Percentiles rank a stretch among this genome's conserved stretches.
Evolutionary conservation across 768 basidiomycete genomes (phyloP).

Genomic region (Sporobolomyces roseus): DNA sequence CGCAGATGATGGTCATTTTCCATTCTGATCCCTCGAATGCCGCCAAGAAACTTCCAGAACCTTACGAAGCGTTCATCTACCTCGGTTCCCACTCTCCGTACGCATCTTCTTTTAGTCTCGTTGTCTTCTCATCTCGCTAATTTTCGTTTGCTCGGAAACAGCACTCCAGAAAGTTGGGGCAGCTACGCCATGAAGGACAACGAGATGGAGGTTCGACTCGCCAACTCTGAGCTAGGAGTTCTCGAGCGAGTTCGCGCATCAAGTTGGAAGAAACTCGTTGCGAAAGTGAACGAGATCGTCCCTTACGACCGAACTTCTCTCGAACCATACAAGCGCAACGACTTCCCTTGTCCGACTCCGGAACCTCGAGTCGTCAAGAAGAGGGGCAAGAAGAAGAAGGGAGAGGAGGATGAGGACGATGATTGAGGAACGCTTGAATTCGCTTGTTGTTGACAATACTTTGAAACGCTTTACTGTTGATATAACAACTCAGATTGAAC

Average conservation of each 20-base stretch:
- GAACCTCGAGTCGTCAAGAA: background rate
- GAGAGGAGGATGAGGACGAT: background rate
- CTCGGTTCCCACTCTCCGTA: constrained; percentile 11
- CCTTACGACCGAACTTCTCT: background rate
- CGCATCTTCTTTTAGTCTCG: background rate
- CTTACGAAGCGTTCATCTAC: constrained; percentile 12
- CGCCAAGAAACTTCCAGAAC: background rate
- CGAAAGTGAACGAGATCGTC: background rate
- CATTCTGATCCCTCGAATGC: background rate
- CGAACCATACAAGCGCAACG: background rate
- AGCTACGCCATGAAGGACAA: background rate
- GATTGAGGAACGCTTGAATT: too few species aligned
- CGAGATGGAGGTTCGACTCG: background rate
- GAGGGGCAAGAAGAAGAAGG: constrained; percentile 2
- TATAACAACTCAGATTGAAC: too few species aligned
- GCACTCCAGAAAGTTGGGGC: background rate
- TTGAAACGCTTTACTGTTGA: too few species aligned
- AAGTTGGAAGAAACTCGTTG: background rate
- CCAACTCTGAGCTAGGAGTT: constrained; percentile 4
- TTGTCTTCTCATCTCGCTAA: background rate
- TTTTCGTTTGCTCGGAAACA: background rate
- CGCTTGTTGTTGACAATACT: too few species aligned
- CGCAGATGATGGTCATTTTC: background rate
- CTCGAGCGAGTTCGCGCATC: background rate
- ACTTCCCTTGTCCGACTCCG: background rate